Base-by-base conservation (phyloP, 768 basidiomycete genomes). In the Mycena galopus region DNA sequence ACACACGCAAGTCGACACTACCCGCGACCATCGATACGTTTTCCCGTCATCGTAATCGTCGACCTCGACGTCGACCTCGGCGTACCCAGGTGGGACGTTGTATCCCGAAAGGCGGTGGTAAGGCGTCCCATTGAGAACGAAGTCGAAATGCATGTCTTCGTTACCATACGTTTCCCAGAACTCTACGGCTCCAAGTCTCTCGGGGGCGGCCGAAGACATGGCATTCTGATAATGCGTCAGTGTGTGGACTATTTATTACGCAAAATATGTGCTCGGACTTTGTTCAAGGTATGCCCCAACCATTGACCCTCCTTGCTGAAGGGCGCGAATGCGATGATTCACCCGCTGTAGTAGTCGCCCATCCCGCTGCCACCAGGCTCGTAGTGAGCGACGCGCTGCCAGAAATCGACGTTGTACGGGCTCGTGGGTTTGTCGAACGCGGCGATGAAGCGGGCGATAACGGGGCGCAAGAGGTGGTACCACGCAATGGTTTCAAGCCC, bases 401-500 rank as follows among this genome's bases (percentile, higher is more conserved):
- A 37, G 16, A 50, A 63, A 27, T 50, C 47, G 11, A 69, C 51
- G 32, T 70, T 70, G n/a, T 35, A 32, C 21, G 35, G 50, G 39
- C 69, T 70, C 27, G n/a, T n/a, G n/a, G 66, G 66, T 5, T 2
- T 19, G 21, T 83, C 81, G 17, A 42, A 42, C 17, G 42, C 42
- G 16, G 17, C 42, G 19, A 42, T 19, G 42, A 42, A 42, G 42
- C 42, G 42, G 42, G 42, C 7, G 1, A 42, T 42, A 21, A 42
- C 42, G 12, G 42, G 42, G 42, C 42, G 58, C 9, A 88, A 81
- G 30, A 88, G 80, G 33, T 79, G 76, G 23, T 80, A 78, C 86
- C 86, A 87, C 7, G 80, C 79, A 3, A 53, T 62, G 0, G 77
- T 73, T 30, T 82, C 80, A 11, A 74, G 77, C 23, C 42, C 42